Conservation (phyloP, 2,329 filamentous ascomycete genomes). For the Fusarium sp. region DNA sequence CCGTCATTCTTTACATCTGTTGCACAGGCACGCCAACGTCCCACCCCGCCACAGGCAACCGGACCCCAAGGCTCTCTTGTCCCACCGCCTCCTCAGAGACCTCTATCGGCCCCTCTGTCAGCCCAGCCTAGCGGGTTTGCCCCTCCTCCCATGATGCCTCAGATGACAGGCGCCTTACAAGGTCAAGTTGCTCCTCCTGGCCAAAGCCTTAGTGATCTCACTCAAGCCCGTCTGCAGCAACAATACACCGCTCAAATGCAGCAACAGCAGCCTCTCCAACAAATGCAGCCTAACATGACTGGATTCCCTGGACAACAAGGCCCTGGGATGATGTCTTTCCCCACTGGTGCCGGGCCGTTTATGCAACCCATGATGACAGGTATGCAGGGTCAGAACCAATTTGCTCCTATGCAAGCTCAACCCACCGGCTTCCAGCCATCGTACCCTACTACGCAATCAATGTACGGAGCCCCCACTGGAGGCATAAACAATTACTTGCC, state of each 20-base stretch:
- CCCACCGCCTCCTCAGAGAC: slow-evolving; percentile 81
- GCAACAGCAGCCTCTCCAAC: slow-evolving; percentile 54
- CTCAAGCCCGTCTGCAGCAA: slow-evolving; percentile 74
- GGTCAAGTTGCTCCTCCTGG: slow-evolving; percentile 76
- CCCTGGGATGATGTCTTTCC: slow-evolving; percentile 56
- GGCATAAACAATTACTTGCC: slow-evolving; percentile 71
- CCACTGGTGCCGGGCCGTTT: slow-evolving; percentile 52
- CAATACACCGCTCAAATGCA: slow-evolving; percentile 66
- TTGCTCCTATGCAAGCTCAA: slow-evolving; percentile 68
- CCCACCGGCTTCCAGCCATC: slow-evolving; percentile 70
- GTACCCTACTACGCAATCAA: slow-evolving; percentile 62
- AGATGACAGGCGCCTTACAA: slow-evolving; percentile 80
- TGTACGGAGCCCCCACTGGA: slow-evolving; percentile 58
- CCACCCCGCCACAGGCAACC: slow-evolving; percentile 52
- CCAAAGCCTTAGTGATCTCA: slow-evolving; percentile 81
- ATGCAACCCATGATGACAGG: slow-evolving; percentile 66
- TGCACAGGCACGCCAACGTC: slow-evolving; percentile 60
- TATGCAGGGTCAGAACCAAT: slow-evolving; percentile 56
- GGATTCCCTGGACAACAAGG: slow-evolving; percentile 53
- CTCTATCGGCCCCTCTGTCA: slow-evolving; percentile 88
- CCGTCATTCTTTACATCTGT: slow-evolving; percentile 68
- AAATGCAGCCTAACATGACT: slow-evolving; percentile 57
- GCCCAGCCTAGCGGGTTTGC: slow-evolving; percentile 79
- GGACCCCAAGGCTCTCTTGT: slow-evolving; percentile 74
- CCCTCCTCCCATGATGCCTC: slow-evolving; percentile 81